Evolutionary conservation across 805 yeast species (phyloP).

Genomic region (Lipomyces chichibuensis): DNA sequence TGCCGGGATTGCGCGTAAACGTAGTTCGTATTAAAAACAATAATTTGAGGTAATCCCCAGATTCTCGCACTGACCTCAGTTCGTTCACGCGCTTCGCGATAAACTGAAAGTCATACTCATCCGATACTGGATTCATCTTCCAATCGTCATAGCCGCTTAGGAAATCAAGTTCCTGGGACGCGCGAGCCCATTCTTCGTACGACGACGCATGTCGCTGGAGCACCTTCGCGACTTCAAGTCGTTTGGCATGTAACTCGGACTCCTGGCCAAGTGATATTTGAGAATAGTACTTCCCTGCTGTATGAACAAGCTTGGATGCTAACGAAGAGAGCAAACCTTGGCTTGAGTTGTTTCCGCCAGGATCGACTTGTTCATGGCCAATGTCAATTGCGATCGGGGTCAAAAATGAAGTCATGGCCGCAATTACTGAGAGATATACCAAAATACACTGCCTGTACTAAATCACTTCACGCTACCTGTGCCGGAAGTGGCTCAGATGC

Average conservation of each 20-base stretch:
- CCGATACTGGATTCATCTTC: slow-evolving; percentile 64
- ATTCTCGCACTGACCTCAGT: slow-evolving; percentile 60
- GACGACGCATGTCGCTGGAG: slow-evolving; percentile 27
- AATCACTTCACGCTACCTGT: neutral
- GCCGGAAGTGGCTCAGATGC: neutral
- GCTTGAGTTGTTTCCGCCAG: neutral
- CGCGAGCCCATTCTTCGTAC: slow-evolving; percentile 66
- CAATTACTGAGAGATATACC: neutral
- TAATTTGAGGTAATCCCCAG: slow-evolving; percentile 61
- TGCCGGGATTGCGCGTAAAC: slow-evolving; percentile 83
- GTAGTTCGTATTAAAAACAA: slow-evolving; percentile 79
- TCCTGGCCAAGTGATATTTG: neutral
- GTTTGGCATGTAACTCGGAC: slow-evolving; percentile 3
- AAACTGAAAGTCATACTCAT: slow-evolving; percentile 72
- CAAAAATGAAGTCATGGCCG: neutral
- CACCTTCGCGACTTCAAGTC: slow-evolving; percentile 21
- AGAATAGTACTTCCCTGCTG: slow-evolving; percentile 6
- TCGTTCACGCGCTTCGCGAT: slow-evolving; percentile 58
- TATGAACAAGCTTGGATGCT: neutral
- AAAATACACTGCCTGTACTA: neutral
- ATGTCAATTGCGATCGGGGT: neutral
- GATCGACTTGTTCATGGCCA: neutral
- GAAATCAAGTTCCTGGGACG: slow-evolving; percentile 63
- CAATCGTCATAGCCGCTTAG: slow-evolving; percentile 67
- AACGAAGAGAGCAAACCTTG: neutral